Percentiles rank a stretch among this genome's conserved stretches.
Conservation (phyloP, 768 basidiomycete genomes). For the Suillus americanus region DNA sequence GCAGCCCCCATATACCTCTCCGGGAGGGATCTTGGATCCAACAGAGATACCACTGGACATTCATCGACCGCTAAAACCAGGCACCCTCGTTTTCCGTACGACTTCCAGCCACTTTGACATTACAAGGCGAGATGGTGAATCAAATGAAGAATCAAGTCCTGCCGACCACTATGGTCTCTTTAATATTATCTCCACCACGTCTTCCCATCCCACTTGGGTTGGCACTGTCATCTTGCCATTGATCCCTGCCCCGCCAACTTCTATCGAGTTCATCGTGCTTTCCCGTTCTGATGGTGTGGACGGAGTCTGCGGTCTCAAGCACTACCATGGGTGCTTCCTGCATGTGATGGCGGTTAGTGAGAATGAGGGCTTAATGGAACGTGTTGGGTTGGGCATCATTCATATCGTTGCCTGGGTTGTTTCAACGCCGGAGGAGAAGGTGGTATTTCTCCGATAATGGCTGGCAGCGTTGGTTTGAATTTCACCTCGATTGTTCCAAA, state of each 20-base stretch:
- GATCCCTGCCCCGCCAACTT: constrained; percentile 5
- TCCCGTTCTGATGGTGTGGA: constrained; percentile 8
- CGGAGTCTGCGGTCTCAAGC: constrained; percentile 8
- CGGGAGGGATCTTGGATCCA: neutral
- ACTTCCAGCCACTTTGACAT: constrained; percentile 13
- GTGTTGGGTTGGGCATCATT: constrained; percentile 20
- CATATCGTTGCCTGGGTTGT: constrained; percentile 19
- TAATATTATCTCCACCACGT: constrained; percentile 8
- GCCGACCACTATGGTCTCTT: constrained; percentile 12
- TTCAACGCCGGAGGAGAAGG: neutral
- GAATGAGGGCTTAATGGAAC: constrained; percentile 16
- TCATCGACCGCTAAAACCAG: constrained; percentile 9
- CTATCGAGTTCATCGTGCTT: constrained; percentile 20
- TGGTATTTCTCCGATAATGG: neutral
- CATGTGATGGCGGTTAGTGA: constrained; percentile 23
- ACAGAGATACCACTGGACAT: neutral
- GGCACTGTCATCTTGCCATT: constrained; percentile 20
- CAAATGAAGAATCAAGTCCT: neutral
- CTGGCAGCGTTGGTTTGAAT: neutral
- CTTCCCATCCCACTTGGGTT: neutral
- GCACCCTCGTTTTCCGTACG: constrained; percentile 27
- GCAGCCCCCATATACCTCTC: constrained; percentile 5
- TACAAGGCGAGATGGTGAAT: constrained; percentile 1
- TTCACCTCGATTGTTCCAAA: neutral
- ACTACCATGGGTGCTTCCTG: constrained; percentile 16